Base-by-base conservation (phyloP, 1,284 basidiomycete species). In the Ceratorhiza oryzae-sativae region DNA sequence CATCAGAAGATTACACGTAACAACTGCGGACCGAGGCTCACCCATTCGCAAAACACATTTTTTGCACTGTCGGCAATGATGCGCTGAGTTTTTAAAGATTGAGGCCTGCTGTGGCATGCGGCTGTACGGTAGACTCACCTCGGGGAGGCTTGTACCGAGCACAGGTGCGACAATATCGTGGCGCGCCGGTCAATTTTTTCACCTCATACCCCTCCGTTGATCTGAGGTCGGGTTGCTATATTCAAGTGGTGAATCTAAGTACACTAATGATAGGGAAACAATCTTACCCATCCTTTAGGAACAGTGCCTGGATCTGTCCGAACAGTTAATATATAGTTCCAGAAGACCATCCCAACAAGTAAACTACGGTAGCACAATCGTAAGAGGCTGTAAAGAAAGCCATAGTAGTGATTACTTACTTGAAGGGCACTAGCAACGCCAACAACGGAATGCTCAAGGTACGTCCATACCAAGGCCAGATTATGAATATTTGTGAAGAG, bases 381-480 rank as follows among this genome's bases (percentile, higher is more conserved):
- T n/a, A 76, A 72, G 77, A 41, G 73, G 56, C 51, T 70, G 63
- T 63, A 18, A 70, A 56, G 10, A 61, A 62, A 8, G 20, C 56
- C n/a, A 32, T 27, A 34, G 48, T 45, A 15, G 45, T n/a, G 10
- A 27, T 71, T 48, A 81, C 91, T 77, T 79, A 94, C 93, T 98
- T 97, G 90, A 97, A 97, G 0, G 95, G 94, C 0, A 88, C 76
- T 10, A 98, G 85, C 5, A 96, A 84, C 39, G 81, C 82, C 42
- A 94, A 76, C 32, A 97, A 86, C 73, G 93, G 88, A 25, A 90
- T 80, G 6, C 91, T 90, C 73, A 91, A 75, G 60, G 80, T 88
- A 41, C 85, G 80, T 53, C 92, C 91, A 77, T 95, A 95, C 92
- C 92, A 95, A 46, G 94, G 94, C 91, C 92, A 93, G 80, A 96